phyloP scores from a whole-genome alignment of 2,329 filamentous ascomycete species.

The Beauveria pseudobassiana region DNA sequence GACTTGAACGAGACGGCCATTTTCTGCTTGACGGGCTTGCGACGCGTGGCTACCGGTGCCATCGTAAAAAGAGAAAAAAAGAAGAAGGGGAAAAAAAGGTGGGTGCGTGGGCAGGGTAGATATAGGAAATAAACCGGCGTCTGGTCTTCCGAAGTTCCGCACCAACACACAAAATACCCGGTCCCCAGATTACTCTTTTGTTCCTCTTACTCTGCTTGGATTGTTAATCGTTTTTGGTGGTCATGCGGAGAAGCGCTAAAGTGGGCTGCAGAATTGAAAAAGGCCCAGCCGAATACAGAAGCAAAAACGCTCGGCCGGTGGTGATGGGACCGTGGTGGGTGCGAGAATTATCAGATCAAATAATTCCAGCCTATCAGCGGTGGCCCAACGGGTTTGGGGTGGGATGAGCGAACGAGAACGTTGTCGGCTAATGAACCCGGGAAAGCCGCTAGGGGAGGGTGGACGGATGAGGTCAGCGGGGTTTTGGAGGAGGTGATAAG shows the following conservation, averaged over 20 bases:
- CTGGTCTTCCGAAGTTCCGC: not conserved
- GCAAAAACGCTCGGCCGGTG: slow-evolving; percentile 4
- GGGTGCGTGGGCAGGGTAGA: not conserved
- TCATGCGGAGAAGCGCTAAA: not conserved
- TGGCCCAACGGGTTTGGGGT: not conserved
- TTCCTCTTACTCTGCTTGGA: not conserved
- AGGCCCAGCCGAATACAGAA: not conserved
- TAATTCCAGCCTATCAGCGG: not conserved
- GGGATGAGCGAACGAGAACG: not conserved
- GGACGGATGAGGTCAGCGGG: not conserved
- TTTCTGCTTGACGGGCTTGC: slow-evolving; percentile 28
- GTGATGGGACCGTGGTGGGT: not conserved
- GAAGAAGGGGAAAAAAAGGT: slow-evolving; percentile 7
- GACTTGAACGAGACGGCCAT: slow-evolving; percentile 38
- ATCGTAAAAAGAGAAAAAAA: slow-evolving; percentile 10
- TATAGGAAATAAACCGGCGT: not conserved
- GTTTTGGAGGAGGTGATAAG: too few species aligned
- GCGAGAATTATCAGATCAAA: slow-evolving; percentile 12
- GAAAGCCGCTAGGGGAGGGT: not conserved
- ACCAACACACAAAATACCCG: not conserved
- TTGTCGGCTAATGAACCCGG: slow-evolving; percentile 1
- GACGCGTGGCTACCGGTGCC: slow-evolving; percentile 13
- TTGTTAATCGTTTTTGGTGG: not conserved
- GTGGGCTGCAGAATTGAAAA: not conserved
- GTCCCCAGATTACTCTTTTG: not conserved